Conservation (phyloP, 2,329 filamentous ascomycete genomes). For the Phyllosticta capitalensis region DNA sequence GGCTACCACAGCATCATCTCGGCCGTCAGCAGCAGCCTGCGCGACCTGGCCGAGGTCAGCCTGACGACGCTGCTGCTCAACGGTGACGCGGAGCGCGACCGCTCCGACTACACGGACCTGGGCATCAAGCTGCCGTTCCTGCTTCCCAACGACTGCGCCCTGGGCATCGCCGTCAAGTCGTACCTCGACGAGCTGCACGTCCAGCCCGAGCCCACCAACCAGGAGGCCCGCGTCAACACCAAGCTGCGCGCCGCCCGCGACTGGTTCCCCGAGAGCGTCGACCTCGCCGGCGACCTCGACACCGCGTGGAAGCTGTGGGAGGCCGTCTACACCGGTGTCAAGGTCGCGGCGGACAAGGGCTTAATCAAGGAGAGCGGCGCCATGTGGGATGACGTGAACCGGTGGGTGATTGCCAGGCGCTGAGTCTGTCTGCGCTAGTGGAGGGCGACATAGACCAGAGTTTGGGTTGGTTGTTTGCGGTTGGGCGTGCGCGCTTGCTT, state of each 20-base stretch:
- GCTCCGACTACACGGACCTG: constrained; percentile 50
- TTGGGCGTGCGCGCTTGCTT: too few species aligned
- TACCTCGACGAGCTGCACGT: constrained; percentile 63
- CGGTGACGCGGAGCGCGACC: constrained; percentile 64
- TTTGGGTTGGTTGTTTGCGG: too few species aligned
- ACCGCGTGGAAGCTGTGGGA: constrained; percentile 56
- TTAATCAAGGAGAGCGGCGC: constrained; percentile 38
- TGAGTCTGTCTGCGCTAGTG: background rate
- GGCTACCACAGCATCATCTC: constrained; percentile 77
- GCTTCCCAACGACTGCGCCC: constrained; percentile 60
- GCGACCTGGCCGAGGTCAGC: constrained; percentile 77
- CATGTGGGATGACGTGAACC: constrained; percentile 50
- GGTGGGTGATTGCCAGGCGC: constrained; percentile 39
- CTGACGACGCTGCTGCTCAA: constrained; percentile 71
- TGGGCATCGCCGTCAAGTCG: constrained; percentile 72
- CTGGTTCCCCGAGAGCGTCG: constrained; percentile 52
- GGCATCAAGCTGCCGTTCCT: constrained; percentile 62
- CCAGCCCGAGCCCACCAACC: constrained; percentile 44
- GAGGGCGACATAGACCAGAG: too few species aligned
- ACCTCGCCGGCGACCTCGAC: constrained; percentile 49
- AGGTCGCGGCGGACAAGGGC: constrained; percentile 43
- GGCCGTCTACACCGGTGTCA: constrained; percentile 52
- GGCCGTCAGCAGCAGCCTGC: constrained; percentile 66
- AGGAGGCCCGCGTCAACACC: constrained; percentile 38
- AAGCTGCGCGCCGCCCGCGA: constrained; percentile 26